Base-by-base conservation (phyloP, 1,139 yeast species). In the Yamadazyma mexicana region DNA sequence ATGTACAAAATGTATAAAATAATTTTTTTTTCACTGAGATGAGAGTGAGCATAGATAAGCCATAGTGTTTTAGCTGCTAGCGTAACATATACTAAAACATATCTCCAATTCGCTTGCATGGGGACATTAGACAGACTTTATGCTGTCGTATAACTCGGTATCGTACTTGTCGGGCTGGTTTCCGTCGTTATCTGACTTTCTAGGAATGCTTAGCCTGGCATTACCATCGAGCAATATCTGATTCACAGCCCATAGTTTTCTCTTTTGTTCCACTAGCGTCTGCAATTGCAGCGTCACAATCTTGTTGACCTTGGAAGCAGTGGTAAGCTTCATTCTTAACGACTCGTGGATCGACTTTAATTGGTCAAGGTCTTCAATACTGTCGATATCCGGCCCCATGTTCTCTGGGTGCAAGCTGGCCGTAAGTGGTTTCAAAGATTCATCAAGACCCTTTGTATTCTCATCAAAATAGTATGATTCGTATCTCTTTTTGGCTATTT, bases 171-270 rank as follows among this genome's bases (percentile, higher is more conserved):
- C 75, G 2, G 40, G 36, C 24, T 37, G 35, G 12, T 31, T 35
- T 16, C 20, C 31, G 3, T 27, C 40, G 15, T 16, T 23, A 2
- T 30, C 11, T 5, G 36, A 26, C 9, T 20, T 17, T 2, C 8
- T 18, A 3, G 73, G 74, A 15, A 71, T 56, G 4, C 73, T 73
- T 14, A 67, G 45, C 35, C 58, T 51, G 18, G 75, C 52, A 45
- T 79, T 68, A 24, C 70, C 72, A 52, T 83, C 84, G 31, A 85
- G 51, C 17, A 83, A 55, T 23, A 68, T 49, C 54, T 86, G 91
- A 48, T 80, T 84, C 18, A 71, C 69, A 4, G 71, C 48, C 83
- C 87, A 80, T 32, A 73, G 59, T 35, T 62, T 61, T 37, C 79
- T 56, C 44, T 73, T 72, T 34, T 68, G 64, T 22, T 57, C 49